A percentile compares a stretch with the other conserved stretches of the same genome.
phyloP scores from a whole-genome alignment of 148 eudicot genomes.

The Fagopyrum homotropicum region DNA sequence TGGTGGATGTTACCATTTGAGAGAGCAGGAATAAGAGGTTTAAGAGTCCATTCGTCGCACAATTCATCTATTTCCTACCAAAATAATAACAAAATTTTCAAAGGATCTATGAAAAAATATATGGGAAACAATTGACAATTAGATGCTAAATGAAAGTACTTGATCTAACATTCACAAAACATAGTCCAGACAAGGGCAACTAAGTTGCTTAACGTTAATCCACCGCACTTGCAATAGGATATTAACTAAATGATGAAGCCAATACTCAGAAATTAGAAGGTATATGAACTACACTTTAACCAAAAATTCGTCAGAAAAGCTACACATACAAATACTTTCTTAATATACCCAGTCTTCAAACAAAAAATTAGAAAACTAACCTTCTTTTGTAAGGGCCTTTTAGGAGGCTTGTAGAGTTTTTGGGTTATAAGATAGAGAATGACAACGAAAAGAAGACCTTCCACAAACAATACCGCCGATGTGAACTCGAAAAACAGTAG shows the following conservation, averaged over 20 bases:
- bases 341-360: background rate
- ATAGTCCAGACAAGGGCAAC: background rate
- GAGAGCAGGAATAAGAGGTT: conserved; percentile 77
- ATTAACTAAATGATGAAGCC: background rate
- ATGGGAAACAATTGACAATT: background rate
- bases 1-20: too few relatives aligned
- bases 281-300: background rate
- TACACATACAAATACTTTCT: too few relatives aligned
- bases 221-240: background rate
- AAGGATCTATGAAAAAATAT: background rate
- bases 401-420: conserved; percentile 95
- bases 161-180: background rate
- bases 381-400: conserved; percentile 81
- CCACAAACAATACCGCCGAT: conserved; percentile 86
- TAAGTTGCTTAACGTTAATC: background rate
- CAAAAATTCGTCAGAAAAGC: background rate
- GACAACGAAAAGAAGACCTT: conserved; percentile 81
- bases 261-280: background rate
- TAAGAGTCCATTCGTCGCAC: conserved; percentile 97
- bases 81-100: background rate
- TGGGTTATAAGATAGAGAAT: conserved; percentile 69
- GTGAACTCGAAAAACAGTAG: conserved; percentile 76
- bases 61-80: conserved; percentile 86
- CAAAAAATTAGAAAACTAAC: conserved; percentile 23
- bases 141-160: background rate